Percentiles rank a stretch among this genome's conserved stretches.
Conservation (phyloP, 495 filamentous ascomycete genomes). For the Aspergillus indologenus region DNA sequence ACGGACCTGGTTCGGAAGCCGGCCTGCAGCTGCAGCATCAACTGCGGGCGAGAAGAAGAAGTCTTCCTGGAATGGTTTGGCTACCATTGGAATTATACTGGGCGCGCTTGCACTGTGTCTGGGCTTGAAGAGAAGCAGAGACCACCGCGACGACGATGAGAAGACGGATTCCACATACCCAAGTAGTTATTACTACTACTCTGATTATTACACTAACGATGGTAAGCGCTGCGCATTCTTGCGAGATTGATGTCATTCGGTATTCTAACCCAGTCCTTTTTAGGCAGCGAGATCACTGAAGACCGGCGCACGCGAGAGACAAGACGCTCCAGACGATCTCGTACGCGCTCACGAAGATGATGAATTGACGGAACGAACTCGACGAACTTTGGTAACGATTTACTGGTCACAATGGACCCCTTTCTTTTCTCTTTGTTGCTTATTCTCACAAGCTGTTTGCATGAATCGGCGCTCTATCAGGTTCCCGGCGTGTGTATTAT, state of each 20-base stretch:
- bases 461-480: constrained; percentile 30
- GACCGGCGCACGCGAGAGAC: constrained; percentile 46
- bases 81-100: constrained; percentile 56
- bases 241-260: not conserved
- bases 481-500: constrained; percentile 12
- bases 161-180: constrained; percentile 45
- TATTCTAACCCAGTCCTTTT: constrained; percentile 16
- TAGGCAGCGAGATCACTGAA: constrained; percentile 49
- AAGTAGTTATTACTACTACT: constrained; percentile 46
- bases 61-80: constrained; percentile 56
- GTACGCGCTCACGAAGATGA: constrained; percentile 34
- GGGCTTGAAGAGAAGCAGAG: constrained; percentile 65
- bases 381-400: not conserved
- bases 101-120: constrained; percentile 67
- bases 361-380: constrained; percentile 10
- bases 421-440: constrained; percentile 5
- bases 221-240: constrained; percentile 33
- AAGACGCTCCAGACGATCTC: constrained; percentile 42
- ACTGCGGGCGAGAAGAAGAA: constrained; percentile 46
- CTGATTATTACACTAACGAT: constrained; percentile 40
- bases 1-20: constrained; percentile 66
- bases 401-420: constrained; percentile 4
- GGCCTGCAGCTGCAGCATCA: constrained; percentile 50
- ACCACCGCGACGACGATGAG: constrained; percentile 31
- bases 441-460: constrained; percentile 16